phyloP scores from a whole-genome alignment of 2,329 filamentous ascomycete genomes.

The Hypoxylon rubiginosum region DNA sequence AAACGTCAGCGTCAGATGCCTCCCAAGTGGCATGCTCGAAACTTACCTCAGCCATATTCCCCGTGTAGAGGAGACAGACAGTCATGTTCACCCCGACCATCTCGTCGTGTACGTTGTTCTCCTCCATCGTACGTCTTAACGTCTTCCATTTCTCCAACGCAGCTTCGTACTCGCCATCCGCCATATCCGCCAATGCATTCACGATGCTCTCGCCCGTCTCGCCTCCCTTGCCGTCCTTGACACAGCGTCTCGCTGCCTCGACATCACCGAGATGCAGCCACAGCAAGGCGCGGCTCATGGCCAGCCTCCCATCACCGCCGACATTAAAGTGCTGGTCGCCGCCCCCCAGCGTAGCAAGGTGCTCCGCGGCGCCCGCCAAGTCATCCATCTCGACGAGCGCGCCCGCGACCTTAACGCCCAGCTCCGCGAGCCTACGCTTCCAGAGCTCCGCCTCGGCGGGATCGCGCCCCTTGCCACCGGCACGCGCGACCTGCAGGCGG shows the following conservation, averaged over 20 bases:
- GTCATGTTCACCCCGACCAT: conserved; percentile 86
- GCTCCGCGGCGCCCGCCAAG: conserved; percentile 80
- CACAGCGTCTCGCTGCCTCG: conserved; percentile 71
- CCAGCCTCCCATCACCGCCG: conserved; percentile 56
- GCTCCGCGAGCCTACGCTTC: conserved; percentile 78
- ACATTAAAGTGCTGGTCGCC: conserved; percentile 52
- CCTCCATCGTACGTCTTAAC: conserved; percentile 61
- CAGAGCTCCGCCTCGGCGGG: conserved; percentile 74
- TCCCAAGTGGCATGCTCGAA: not conserved
- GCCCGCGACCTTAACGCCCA: conserved; percentile 76
- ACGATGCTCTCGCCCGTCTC: conserved; percentile 65
- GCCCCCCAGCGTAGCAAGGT: conserved; percentile 71
- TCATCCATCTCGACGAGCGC: conserved; percentile 90
- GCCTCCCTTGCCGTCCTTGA: conserved; percentile 56
- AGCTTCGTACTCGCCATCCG: conserved; percentile 77
- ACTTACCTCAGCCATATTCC: conserved; percentile 77
- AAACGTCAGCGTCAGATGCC: not conserved
- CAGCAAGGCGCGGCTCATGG: conserved; percentile 72
- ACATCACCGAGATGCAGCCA: conserved; percentile 85
- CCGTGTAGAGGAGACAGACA: conserved; percentile 86
- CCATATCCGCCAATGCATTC: conserved; percentile 79
- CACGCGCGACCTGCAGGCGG: conserved; percentile 68
- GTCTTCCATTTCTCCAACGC: conserved; percentile 73
- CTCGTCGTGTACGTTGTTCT: conserved; percentile 64
- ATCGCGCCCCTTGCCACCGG: conserved; percentile 59